Percentiles rank a stretch among this genome's conserved stretches.
Evolutionary conservation across 371 early-diverging fungal species (phyloP).

Genomic region (Nematocida minor): DNA sequence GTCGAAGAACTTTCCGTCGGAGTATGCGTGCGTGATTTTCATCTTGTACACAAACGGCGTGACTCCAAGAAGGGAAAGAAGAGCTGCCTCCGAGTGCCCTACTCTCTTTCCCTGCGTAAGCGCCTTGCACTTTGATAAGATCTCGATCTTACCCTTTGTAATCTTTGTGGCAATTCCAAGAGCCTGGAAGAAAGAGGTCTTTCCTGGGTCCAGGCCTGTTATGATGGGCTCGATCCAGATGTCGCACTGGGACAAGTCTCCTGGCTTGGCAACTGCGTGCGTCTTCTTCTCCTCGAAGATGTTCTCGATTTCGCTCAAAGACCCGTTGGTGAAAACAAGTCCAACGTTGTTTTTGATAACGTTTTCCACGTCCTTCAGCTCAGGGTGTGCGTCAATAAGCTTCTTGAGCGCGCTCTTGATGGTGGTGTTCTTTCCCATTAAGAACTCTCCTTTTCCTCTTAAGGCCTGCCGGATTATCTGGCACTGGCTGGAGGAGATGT

Average conservation of each 20-base stretch:
- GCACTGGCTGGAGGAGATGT: constrained; percentile 99
- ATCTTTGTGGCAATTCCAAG: constrained; percentile 99
- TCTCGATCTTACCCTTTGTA: constrained; percentile 99
- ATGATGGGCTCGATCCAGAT: constrained; percentile 89
- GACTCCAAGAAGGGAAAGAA: constrained; percentile 96
- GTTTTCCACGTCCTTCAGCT: constrained; percentile 78
- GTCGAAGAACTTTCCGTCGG: constrained; percentile 81
- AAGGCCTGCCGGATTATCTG: constrained; percentile 86
- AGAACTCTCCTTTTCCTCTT: constrained; percentile 80
- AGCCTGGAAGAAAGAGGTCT: constrained; percentile 99
- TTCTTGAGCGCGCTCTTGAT: constrained; percentile 86
- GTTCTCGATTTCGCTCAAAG: constrained; percentile 84
- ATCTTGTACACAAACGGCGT: constrained; percentile 99
- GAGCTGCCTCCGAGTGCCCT: constrained; percentile 93
- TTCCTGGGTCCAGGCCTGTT: constrained; percentile 98
- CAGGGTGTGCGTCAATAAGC: constrained; percentile 66
- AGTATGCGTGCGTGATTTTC: constrained; percentile 82
- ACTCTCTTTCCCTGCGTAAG: constrained; percentile 83
- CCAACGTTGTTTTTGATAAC: constrained; percentile 80
- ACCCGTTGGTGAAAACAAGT: constrained; percentile 86
- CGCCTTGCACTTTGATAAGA: constrained; percentile 84
- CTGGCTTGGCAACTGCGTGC: constrained; percentile 92
- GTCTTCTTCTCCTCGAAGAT: constrained; percentile 83
- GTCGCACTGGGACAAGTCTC: constrained; percentile 88
- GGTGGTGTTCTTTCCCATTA: constrained; percentile 99